Base-by-base conservation (phyloP, 2,329 filamentous ascomycete genomes). In the Fusarium brachygibbosum region DNA sequence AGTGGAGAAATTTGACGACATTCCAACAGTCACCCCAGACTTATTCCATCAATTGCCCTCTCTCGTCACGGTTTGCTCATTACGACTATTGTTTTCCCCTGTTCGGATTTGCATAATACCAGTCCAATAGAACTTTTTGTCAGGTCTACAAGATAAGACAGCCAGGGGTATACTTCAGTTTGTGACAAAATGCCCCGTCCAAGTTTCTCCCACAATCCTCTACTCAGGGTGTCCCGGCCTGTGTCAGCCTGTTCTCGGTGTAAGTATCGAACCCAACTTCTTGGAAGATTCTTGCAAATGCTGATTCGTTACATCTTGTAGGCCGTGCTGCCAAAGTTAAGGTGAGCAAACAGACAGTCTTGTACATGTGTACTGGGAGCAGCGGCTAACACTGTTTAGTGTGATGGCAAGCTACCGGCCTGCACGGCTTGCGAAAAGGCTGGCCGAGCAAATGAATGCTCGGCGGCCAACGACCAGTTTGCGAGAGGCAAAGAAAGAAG, bases 361-460 rank as follows among this genome's bases (percentile, higher is more conserved):
- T 19, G 32, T 31, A 50, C n/a, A 21, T 21, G 35, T 13, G 37
- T 35, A 32, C 6, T 51, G 40, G 25, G 31, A 45, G 21, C 19
- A 25, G 25, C 35, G 34, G 46, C 61, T 72, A 51, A 74, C 41
- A 31, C 11, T 48, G 28, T 40, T n/a, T 75, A 91, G 89, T 99
- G 96, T 76, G 96, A 98, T 82, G 95, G 96, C 66, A 98, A 98
- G 79, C 84, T 98, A 37, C 96, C 96, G 13, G 94, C 94, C 10
- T 99, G 96, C 77, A 97, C 94, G 10, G 95, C 95, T 19, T 98
- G 96, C 77, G 95, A 98, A 80, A 94, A 94, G 80, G 93, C 93
- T 16, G 94, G 94, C 31, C 91, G 93, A 66, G 90, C 92, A 57
- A 90, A 86, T 63, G 94, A 97, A 77, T 99, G 96, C 79, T 97